A percentile compares a stretch with the other conserved stretches of the same genome.
Conservation (phyloP, 169 alveolate species). For the Eimeria maxima region DNA sequence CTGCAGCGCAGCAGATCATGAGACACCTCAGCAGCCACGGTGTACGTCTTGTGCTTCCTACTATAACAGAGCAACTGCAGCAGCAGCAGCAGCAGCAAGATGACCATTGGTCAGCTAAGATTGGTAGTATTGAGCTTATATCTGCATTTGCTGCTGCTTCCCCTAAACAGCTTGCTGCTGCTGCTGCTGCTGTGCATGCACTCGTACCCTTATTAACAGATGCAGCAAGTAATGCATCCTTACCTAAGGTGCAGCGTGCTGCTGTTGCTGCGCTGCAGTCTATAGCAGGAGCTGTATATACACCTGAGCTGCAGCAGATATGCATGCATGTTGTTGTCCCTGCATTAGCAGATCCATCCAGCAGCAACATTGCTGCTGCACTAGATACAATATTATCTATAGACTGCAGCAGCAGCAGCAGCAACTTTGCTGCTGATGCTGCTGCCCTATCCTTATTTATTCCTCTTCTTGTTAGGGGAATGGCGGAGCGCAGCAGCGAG, state of each 20-base stretch:
- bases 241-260: constrained; percentile 14
- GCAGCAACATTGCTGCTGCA: constrained; percentile 67
- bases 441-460: constrained; percentile 81
- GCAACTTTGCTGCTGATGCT: too few relatives aligned
- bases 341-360: constrained; percentile 45
- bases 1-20: constrained; percentile 82
- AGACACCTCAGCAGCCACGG: constrained; percentile 83
- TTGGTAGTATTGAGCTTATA: constrained; percentile 87
- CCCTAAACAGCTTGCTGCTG: constrained; percentile 81
- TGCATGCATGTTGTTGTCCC: constrained; percentile 11
- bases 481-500: constrained; percentile 7
- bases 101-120: constrained; percentile 87
- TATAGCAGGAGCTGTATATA: constrained; percentile 29
- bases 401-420: constrained; percentile 50
- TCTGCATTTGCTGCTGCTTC: constrained; percentile 76
- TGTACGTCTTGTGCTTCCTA: constrained; percentile 78
- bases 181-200: constrained; percentile 78
- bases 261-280: constrained; percentile 56
- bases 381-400: constrained; percentile 82
- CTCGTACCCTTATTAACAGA: constrained; percentile 75
- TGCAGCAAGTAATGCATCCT: constrained; percentile 71
- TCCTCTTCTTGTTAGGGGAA: constrained; percentile 83
- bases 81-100: neutral
- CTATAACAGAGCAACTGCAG: constrained; percentile 77
- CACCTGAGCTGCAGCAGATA: constrained; percentile 70